Base-by-base conservation (phyloP, 768 basidiomycete genomes). In the Lactarius pseudohatsudake region DNA sequence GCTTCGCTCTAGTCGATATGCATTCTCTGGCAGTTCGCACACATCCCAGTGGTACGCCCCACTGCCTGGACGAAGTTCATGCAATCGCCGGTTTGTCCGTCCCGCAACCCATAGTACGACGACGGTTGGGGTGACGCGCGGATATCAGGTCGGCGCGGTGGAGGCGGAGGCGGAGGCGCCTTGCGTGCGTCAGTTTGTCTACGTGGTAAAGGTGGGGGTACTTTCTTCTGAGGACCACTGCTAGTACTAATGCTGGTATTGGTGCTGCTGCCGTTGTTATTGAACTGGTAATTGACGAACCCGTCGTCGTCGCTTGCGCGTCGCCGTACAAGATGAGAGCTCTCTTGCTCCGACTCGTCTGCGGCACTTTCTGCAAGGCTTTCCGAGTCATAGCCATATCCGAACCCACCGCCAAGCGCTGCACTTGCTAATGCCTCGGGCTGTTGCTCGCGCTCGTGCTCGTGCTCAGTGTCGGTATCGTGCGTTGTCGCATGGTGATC, bases 21-120 rank as follows among this genome's bases (percentile, higher is more conserved):
- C 73, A 80, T 77, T 75, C 85, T 80, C 70, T 85, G 84, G 73
- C 89, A 91, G 70, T 85, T 86, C 68, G 80, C 84, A 74, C 88
- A 89, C 78, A 86, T 80, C 7, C 87, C 86, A 69, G 81, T 81
- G 40, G 81, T 78, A 75, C 89, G 86, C 76, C 86, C 86, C 40
- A 84, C 84, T 70, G 85, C 86, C 76, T 89, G 87, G 71, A 82
- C 82, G 73, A 89, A 89, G 60, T 80, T 79, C 30, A 68, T 73
- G 71, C 89, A 88, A 9, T 41, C 77, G 77, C 66, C 85, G 81
- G 65, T 82, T 80, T 28, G 74, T 75, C 61, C 75, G 72, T 53
- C 76, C 75, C 45, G 78, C 69, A 64, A 73, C 70, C 47, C 72
- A 61, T 18, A 28, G 28, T 28, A 71, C 66, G 38, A 56, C 26